Evolutionary conservation across 768 basidiomycete genomes (phyloP).

Genomic region (Lactifluus piperatus): DNA sequence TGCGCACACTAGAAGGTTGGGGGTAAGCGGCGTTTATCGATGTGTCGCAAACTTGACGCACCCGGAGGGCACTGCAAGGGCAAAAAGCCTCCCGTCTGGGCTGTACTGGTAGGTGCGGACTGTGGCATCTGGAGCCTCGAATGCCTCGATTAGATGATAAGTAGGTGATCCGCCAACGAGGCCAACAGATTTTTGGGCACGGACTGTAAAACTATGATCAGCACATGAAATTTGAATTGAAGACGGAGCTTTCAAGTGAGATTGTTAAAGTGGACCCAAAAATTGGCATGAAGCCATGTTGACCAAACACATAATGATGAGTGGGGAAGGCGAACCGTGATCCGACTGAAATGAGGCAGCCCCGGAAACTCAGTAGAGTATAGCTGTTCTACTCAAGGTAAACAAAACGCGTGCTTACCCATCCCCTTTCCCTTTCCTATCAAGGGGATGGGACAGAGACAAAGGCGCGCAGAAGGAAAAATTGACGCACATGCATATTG

Average conservation of each 20-base stretch:
- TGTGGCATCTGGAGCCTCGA: slow-evolving; percentile 57
- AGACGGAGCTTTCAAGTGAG: neutral
- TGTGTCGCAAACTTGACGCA: slow-evolving; percentile 32
- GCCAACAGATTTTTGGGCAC: slow-evolving; percentile 90
- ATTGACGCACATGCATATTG: slow-evolving; percentile 72
- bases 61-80: slow-evolving; percentile 70
- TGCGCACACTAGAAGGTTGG: slow-evolving; percentile 48
- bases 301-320: neutral
- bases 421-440: neutral
- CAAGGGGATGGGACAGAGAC: neutral
- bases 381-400: neutral
- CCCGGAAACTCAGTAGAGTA: neutral
- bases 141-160: slow-evolving; percentile 57
- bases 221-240: slow-evolving; percentile 18
- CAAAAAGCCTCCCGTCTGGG: slow-evolving; percentile 78
- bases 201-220: slow-evolving; percentile 42
- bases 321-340: neutral
- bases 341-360: neutral
- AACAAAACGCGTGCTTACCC: neutral
- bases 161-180: slow-evolving; percentile 76
- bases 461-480: neutral
- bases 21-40: slow-evolving; percentile 15
- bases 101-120: slow-evolving; percentile 77
- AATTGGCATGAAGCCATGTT: neutral
- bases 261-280: neutral